Conservation (phyloP, 169 alveolate genomes). For the Eimeria praecox region DNA sequence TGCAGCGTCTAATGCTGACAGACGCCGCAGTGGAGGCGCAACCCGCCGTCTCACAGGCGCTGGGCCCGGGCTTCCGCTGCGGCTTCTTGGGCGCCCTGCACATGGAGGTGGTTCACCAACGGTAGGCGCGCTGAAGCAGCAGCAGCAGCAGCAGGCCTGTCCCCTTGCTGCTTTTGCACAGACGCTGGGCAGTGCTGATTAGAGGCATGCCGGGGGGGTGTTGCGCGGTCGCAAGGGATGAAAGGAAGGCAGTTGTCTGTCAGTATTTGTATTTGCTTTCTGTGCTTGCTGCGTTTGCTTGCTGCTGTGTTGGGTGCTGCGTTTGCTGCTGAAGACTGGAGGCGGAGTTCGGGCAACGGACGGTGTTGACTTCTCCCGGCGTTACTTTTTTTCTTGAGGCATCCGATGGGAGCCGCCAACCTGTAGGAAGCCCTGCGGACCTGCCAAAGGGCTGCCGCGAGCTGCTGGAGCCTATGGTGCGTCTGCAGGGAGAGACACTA, state of each 20-base stretch:
- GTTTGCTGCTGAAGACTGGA: constrained; percentile 21
- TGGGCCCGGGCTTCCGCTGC: constrained; percentile 96
- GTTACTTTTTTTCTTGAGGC: constrained; percentile 18
- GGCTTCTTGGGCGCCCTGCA: constrained; percentile 97
- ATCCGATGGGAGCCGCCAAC: constrained; percentile 20
- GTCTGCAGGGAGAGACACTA: not conserved
- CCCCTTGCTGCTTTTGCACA: not conserved
- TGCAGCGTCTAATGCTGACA: constrained; percentile 92
- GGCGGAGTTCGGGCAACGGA: constrained; percentile 65
- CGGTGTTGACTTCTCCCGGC: constrained; percentile 35
- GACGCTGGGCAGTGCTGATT: not conserved
- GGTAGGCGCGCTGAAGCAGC: constrained; percentile 90
- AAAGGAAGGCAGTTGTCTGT: not conserved
- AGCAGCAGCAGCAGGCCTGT: not conserved
- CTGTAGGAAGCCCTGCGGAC: constrained; percentile 40
- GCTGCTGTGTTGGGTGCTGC: not conserved
- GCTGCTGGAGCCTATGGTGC: constrained; percentile 44
- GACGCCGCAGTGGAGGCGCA: constrained; percentile 94
- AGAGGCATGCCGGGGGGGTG: not conserved
- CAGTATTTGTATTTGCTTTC: not conserved
- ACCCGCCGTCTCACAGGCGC: constrained; percentile 92
- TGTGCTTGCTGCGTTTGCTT: not conserved
- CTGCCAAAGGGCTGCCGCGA: constrained; percentile 56
- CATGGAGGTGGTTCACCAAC: constrained; percentile 95
- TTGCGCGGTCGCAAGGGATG: not conserved